Conservation (phyloP, 1,284 basidiomycete genomes). For the Somion occarium region DNA sequence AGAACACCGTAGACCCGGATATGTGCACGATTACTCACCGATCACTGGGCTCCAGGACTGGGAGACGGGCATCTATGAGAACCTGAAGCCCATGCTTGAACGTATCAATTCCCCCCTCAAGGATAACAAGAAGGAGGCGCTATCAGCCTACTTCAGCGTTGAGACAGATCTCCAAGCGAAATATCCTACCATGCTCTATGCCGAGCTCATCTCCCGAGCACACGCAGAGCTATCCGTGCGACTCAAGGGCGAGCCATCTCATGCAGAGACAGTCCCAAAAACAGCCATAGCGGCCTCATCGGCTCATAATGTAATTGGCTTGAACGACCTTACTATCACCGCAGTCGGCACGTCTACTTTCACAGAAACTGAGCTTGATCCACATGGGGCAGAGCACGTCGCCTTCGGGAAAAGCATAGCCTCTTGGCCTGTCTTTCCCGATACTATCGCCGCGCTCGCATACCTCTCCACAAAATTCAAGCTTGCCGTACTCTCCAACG, state of each 20-base stretch:
- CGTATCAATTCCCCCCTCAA: constrained; percentile 39
- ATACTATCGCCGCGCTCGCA: constrained; percentile 55
- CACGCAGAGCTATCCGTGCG: constrained; percentile 38
- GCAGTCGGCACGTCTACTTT: background rate
- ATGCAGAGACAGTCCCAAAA: constrained; percentile 9
- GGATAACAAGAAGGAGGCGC: constrained; percentile 40
- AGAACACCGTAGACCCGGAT: background rate
- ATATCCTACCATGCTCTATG: constrained; percentile 55
- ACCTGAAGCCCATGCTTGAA: constrained; percentile 47
- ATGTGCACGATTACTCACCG: background rate
- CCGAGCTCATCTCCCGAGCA: constrained; percentile 49
- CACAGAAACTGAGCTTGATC: background rate
- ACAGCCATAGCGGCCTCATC: constrained; percentile 1
- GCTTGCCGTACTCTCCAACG: constrained; percentile 70
- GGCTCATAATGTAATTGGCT: constrained; percentile 15
- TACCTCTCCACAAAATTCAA: constrained; percentile 57
- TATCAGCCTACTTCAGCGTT: constrained; percentile 46
- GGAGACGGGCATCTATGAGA: constrained; percentile 60
- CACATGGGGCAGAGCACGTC: constrained; percentile 19
- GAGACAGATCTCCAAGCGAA: constrained; percentile 55
- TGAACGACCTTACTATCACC: constrained; percentile 2
- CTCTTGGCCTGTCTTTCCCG: constrained; percentile 62
- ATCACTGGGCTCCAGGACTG: constrained; percentile 57
- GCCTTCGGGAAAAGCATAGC: constrained; percentile 56
- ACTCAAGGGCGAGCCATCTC: constrained; percentile 19